Evolutionary conservation across 2,329 filamentous ascomycete species (phyloP), one percentile per base, ranked within the genome.

Genomic region (Stachybotrys echinatus): DNA sequence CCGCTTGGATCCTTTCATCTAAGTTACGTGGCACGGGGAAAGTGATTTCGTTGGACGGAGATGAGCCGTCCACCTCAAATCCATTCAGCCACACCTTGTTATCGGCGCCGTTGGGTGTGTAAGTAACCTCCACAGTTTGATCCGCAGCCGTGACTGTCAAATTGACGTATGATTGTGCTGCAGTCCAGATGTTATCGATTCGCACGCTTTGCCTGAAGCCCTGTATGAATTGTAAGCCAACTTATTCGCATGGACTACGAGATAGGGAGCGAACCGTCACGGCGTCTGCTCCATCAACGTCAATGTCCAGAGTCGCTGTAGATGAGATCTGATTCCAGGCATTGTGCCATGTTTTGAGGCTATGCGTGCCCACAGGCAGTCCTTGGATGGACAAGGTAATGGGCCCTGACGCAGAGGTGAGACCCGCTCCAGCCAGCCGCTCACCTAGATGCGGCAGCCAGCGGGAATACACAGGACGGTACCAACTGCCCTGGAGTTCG

Each of bases 161-260:
- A 0, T 46, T 57, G 12, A 64, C 23, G 37, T 64, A 64, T 1
- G 62, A 65, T 12, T 55, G 50, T 8, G 58, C 57, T 12, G 64
- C 46, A 34, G 65, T 58, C 62, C 62, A 67, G 17, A 66, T 58
- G 45, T 63, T 66, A 49, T 65, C 61, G 3, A 57, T 52, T 3
- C 63, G 42, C 17, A 45, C 18, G 14, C 4, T 23, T 23, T 45
- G 42, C 27, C 27, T 8, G 27, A 34, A 34, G 14, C 27, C 27
- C 27, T 34, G 27, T 2, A 34, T 10, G 5, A 8, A 34, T 5
- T 8, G 27, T 34, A 34, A 34, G 27, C 27, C 10, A 34, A 34
- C 14, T 34, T 8, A 10, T 34, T 34, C 14, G 27, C 27, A 34
- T 10, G n/a, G n/a, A n/a, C n/a, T n/a, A 34, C 5, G 14, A 2